Base-by-base conservation (phyloP, 2,329 filamentous ascomycete species). In the Arachnomyces sp. region DNA sequence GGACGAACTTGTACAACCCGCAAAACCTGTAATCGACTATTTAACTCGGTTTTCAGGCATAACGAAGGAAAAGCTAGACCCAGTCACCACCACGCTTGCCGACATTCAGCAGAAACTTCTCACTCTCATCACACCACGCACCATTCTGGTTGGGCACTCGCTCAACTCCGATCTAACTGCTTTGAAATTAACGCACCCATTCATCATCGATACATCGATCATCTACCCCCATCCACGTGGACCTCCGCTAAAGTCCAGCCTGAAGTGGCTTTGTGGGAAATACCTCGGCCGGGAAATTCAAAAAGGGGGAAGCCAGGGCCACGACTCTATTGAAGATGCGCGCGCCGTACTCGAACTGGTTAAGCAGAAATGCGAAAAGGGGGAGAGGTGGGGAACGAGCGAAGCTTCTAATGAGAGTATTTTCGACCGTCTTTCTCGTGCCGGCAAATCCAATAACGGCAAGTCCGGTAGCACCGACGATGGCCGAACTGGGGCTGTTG, bases 331-430 rank as follows among this genome's bases (percentile, higher is more conserved):
- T 47, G 92, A 98, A 62, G 92, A 98, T 60, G 88, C 92, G 11
- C 81, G 76, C 49, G 88, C 92, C 2, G 93, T 88, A 48, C 79
- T 98, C 11, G 89, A 96, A 54, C 80, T 98, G 2, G 80, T 96
- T 35, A 94, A 92, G 63, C 82, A 90, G 57, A 98, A 98, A 62
- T 95, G 90, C 60, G 89, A 96, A 61, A 92, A 86, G 63, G 92
- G 92, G 31, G 85, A 84, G 48, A 65, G 72, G 16, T 98, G 89
- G 86, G 92, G 87, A 28, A 83, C 82, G 0, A 78, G 78, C 36
- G 87, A 94, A 32, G 74, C 80, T 2, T 81, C 80, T 34, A 82
- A 80, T 31, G 92, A 98, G 65, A 90, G 87, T 51, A 79, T 98
- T 36, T 98, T 96, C 70, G 84, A 82, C 51, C 80, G 90, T 7